A percentile compares a stretch with the other conserved stretches of the same genome.
phyloP scores from a whole-genome alignment of 169 alveolate species.

The Babesia ovis region DNA sequence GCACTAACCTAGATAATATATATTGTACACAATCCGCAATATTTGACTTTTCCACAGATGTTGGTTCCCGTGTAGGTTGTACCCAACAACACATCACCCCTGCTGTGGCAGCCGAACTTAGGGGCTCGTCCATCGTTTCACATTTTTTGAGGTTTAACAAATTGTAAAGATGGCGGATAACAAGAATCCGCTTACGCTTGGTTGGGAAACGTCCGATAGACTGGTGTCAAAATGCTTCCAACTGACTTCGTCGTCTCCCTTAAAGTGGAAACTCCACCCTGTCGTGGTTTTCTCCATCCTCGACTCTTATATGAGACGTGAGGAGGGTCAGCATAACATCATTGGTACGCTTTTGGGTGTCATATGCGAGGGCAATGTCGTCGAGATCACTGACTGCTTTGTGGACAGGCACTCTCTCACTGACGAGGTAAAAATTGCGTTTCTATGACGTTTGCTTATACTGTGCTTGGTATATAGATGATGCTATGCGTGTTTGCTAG shows the following conservation, averaged over 20 bases:
- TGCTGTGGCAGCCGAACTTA: not conserved
- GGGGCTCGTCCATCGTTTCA: not conserved
- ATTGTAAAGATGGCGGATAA: slow-evolving; percentile 32
- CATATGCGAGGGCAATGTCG: slow-evolving; percentile 83
- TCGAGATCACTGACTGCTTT: slow-evolving; percentile 90
- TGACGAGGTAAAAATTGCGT: slow-evolving; percentile 75
- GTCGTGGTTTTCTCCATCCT: slow-evolving; percentile 86
- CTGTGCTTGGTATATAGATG: too few relatives aligned
- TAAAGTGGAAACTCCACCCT: slow-evolving; percentile 87
- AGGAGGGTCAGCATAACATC: slow-evolving; percentile 86
- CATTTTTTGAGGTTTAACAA: not conserved
- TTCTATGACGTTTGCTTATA: too few relatives aligned
- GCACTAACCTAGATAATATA: too few relatives aligned
- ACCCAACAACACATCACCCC: slow-evolving; percentile 12
- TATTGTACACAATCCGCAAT: too few relatives aligned
- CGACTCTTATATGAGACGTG: slow-evolving; percentile 88
- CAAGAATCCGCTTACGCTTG: slow-evolving; percentile 17
- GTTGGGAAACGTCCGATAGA: slow-evolving; percentile 33
- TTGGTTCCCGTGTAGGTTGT: slow-evolving; percentile 2
- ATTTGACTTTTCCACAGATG: too few relatives aligned
- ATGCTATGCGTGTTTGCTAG: too few relatives aligned
- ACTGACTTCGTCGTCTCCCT: slow-evolving; percentile 76
- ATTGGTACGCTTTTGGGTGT: slow-evolving; percentile 89
- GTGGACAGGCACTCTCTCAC: slow-evolving; percentile 89
- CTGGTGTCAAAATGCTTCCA: slow-evolving; percentile 75